phyloP scores from a whole-genome alignment of 2,329 filamentous ascomycete species.

The Ceratocystis eucalypticola region DNA sequence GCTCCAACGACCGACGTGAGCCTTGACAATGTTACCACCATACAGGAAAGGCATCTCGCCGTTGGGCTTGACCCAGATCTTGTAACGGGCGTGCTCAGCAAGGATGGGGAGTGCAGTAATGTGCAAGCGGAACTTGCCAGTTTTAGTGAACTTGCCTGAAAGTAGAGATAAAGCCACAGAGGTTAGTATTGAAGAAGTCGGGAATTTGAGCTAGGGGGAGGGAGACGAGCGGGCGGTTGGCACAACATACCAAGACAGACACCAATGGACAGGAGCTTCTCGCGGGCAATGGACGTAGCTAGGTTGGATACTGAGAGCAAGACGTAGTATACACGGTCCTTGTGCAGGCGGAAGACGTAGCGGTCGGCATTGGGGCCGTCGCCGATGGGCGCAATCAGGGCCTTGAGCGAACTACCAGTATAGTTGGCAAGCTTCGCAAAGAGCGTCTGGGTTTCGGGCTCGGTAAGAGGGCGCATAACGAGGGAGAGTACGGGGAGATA shows the following conservation, averaged over 20 bases:
- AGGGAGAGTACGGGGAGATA: not conserved
- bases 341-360: conserved; percentile 74
- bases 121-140: conserved; percentile 87
- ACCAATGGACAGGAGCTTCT: conserved; percentile 73
- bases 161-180: not conserved
- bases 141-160: conserved; percentile 85
- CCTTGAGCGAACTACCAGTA: conserved; percentile 72
- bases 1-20: conserved; percentile 62
- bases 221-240: not conserved
- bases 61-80: conserved; percentile 93
- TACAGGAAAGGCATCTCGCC: conserved; percentile 97
- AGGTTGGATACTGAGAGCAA: conserved; percentile 81
- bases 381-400: conserved; percentile 63
- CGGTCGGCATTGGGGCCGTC: conserved; percentile 57
- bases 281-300: conserved; percentile 70
- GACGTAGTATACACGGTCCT: conserved; percentile 81
- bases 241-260: conserved; percentile 54
- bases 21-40: conserved; percentile 70
- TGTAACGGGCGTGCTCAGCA: conserved; percentile 82
- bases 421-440: conserved; percentile 92
- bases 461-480: conserved; percentile 69
- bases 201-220: not conserved
- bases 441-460: conserved; percentile 64
- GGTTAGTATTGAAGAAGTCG: not conserved
- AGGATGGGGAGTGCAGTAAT: conserved; percentile 81